Base-by-base conservation (phyloP, 805 yeast species). In the Candida pseudoglaebosa region DNA sequence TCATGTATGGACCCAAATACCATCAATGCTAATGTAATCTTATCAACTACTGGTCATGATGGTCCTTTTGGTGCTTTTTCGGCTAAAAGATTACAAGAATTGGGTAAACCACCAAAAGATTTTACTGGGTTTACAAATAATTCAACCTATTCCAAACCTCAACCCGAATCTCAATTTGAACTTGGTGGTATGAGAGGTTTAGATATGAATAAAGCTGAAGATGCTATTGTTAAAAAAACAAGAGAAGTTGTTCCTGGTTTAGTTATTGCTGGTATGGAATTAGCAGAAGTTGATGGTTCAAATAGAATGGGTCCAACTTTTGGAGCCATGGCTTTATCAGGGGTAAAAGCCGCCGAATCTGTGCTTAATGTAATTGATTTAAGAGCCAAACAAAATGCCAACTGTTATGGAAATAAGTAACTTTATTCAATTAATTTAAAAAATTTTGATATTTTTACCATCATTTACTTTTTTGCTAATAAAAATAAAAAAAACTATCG, bases 261-360 rank as follows among this genome's bases (percentile, higher is more conserved):
- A 43, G 80, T 78, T 43, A 82, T 84, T 36, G 75, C 77, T 9
- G 90, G 91, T 51, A 83, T 83, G 91, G 90, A 83, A 62, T 71
- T 81, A 47, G 80, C 86, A 24, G 89, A 83, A 57, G 76, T 82
- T 39, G 86, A 81, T 52, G 89, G 89, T 18, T 75, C 78, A 49
- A 80, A 82, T 73, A 76, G 91, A 64, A 83, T 83, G 89, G 90
- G 90, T 19, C 90, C 91, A 36, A 82, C 89, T 28, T 83, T 83
- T 49, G 89, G 88, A 43, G 89, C 89, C 34, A 83, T 83, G 90
- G 82, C 78, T 24, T 73, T 81, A 41, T 77, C 84, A 19, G 91
- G 91, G 52, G 82, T 82, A 49, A 81, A 82, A 63, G 89, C 90
- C 31, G 90, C 89, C 17, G 86, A 82, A 52, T 48, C 63, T 49